Conservation (phyloP, 208 protist species). For the Trypanosoma theileri region DNA sequence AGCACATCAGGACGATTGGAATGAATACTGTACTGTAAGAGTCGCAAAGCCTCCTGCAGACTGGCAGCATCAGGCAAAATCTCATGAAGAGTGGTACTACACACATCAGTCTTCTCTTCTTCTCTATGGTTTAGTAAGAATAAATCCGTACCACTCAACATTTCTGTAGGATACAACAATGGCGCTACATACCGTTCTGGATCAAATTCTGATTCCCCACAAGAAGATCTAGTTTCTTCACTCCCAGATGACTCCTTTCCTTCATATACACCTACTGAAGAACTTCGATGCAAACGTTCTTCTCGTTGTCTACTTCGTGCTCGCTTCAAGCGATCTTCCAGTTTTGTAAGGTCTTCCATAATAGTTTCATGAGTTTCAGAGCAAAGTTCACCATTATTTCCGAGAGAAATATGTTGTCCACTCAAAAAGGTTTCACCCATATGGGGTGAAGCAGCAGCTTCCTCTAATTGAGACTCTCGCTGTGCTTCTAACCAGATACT, state of each 20-base stretch:
- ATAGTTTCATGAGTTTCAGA: conserved; percentile 11
- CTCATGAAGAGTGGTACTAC: background rate
- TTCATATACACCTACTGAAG: background rate
- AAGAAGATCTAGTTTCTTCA: background rate
- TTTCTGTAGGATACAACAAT: background rate
- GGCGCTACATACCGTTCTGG: conserved; percentile 26
- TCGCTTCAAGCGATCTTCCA: conserved; percentile 20
- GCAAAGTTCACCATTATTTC: background rate
- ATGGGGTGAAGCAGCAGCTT: background rate
- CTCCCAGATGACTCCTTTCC: background rate
- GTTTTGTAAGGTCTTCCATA: conserved; percentile 20
- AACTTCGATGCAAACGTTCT: background rate
- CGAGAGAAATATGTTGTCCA: background rate
- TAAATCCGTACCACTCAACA: background rate
- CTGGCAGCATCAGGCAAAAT: conserved; percentile 24
- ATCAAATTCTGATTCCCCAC: conserved; percentile 25
- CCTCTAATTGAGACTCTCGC: conserved; percentile 13
- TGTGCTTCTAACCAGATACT: conserved; percentile 18
- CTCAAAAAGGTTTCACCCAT: background rate
- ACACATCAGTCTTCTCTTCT: background rate
- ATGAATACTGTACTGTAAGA: conserved; percentile 25
- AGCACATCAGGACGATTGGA: conserved; percentile 23
- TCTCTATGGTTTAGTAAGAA: background rate
- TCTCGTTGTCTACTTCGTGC: background rate
- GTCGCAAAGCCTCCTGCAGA: conserved; percentile 23